These are phyloP conservation scores for Gaeumannomyces sp. DNA, from an alignment of 2,329 filamentous ascomycete genomes.

Conservation along the genomic window DNA sequence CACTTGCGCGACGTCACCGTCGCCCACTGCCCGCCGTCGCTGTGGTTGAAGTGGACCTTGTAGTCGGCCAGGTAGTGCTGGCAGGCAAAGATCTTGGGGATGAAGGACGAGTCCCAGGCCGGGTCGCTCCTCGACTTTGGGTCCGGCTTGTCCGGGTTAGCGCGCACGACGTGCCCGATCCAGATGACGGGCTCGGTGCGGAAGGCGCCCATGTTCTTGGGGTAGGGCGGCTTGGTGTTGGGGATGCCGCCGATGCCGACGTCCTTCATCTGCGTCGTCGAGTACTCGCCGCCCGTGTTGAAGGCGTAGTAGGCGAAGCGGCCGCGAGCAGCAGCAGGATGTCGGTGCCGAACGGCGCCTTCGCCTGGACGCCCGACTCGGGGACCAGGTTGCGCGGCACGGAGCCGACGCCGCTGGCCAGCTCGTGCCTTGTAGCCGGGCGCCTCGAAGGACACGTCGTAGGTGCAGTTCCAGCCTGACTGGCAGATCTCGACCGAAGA, in stretches of 20 bases:
- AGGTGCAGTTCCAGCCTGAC: constrained; percentile 33
- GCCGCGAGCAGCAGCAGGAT: constrained; percentile 27
- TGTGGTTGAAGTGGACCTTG: constrained; percentile 28
- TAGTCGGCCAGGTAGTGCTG: constrained; percentile 32
- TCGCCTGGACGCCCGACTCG: constrained; percentile 21
- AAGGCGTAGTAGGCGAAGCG: constrained; percentile 28
- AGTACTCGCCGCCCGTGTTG: constrained; percentile 28
- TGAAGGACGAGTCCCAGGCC: constrained; percentile 25
- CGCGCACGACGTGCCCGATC: constrained; percentile 28
- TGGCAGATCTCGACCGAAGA: constrained; percentile 30
- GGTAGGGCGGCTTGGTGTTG: constrained; percentile 20
- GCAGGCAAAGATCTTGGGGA: constrained; percentile 31
- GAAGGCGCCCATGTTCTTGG: constrained; percentile 29
- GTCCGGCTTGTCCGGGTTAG: constrained; percentile 15
- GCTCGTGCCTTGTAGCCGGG: constrained; percentile 33
- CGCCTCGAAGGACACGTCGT: constrained; percentile 28
- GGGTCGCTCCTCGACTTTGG: constrained; percentile 19
- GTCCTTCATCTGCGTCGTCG: constrained; percentile 22
- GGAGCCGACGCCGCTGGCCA: constrained; percentile 24
- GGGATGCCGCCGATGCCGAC: constrained; percentile 26
- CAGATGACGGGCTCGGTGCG: constrained; percentile 33
- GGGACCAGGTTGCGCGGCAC: constrained; percentile 17
- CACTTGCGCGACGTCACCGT: constrained; percentile 21
- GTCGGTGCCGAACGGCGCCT: constrained; percentile 25
- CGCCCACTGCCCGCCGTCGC: constrained; percentile 23